These are phyloP conservation scores for Phanerodontia chrysosporium DNA, from an alignment of 768 basidiomycete genomes.

Conservation along the genomic window DNA sequence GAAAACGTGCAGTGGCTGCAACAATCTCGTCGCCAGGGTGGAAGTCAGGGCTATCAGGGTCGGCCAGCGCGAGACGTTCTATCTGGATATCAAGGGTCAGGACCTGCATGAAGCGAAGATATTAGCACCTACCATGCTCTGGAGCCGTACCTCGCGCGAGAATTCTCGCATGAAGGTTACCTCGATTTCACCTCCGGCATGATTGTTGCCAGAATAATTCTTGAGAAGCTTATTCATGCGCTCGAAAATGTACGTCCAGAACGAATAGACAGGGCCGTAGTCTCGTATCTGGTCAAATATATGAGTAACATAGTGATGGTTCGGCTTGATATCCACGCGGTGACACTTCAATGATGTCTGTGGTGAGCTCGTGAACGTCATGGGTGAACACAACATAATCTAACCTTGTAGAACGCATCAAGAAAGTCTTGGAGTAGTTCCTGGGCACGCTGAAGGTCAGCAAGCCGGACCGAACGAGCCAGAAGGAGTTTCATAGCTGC, in stretches of 20 bases:
- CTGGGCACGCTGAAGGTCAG: constrained; percentile 6
- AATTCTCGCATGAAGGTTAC: constrained; percentile 25
- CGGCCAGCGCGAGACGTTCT: neutral
- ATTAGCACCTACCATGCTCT: constrained; percentile 12
- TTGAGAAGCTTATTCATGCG: constrained; percentile 30
- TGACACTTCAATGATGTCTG: constrained; percentile 22
- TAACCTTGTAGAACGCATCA: neutral
- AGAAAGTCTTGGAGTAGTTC: constrained; percentile 10
- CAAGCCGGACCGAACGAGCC: constrained; percentile 7
- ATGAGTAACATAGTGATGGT: constrained; percentile 22
- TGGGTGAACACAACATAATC: neutral
- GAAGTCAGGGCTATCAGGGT: too few species aligned
- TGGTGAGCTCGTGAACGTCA: too few species aligned
- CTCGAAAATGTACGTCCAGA: constrained; percentile 30
- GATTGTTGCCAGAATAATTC: constrained; percentile 23
- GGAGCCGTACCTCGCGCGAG: constrained; percentile 8
- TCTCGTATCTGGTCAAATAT: constrained; percentile 18
- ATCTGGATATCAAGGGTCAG: neutral
- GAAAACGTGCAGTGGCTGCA: neutral
- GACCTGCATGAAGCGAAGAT: neutral
- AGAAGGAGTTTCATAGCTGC: constrained; percentile 18
- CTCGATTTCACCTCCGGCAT: constrained; percentile 25
- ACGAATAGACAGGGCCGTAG: constrained; percentile 27
- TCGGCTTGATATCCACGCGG: constrained; percentile 18
- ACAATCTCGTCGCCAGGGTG: neutral